These are phyloP conservation scores for Phytophthora aleatoria DNA, from an alignment of 352 stramenopile species.

Conservation along the genomic window DNA sequence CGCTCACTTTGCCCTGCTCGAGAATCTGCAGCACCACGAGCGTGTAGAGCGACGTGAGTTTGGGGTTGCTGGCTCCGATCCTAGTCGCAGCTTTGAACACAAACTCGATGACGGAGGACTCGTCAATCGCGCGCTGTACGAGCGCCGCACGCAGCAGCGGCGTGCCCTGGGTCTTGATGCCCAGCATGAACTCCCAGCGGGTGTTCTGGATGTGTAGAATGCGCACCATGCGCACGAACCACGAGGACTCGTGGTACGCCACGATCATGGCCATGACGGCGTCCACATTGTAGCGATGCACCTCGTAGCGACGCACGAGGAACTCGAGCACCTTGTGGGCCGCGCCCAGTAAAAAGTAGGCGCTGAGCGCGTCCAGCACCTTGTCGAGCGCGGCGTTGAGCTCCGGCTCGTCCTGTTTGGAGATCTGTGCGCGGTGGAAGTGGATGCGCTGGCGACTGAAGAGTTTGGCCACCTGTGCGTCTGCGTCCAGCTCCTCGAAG, in stretches of 20 bases:
- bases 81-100: conserved; percentile 65
- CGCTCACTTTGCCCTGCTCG: conserved; percentile 64
- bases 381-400: conserved; percentile 69
- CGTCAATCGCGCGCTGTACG: conserved; percentile 75
- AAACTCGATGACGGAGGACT: conserved; percentile 79
- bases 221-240: conserved; percentile 86
- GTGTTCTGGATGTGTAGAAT: conserved; percentile 83
- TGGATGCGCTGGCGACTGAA: conserved; percentile 78
- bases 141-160: conserved; percentile 71
- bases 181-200: conserved; percentile 84
- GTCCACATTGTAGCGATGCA: conserved; percentile 89
- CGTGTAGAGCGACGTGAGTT: conserved; percentile 88
- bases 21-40: conserved; percentile 82
- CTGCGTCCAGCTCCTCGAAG: conserved; percentile 70
- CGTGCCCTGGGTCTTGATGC: conserved; percentile 71
- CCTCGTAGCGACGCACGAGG: conserved; percentile 86
- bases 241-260: conserved; percentile 85
- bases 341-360: conserved; percentile 78
- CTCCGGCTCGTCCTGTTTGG: conserved; percentile 60
- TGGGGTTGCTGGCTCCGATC: conserved; percentile 68
- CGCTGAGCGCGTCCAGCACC: conserved; percentile 84
- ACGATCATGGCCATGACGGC: conserved; percentile 81
- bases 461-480: conserved; percentile 55
- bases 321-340: conserved; percentile 91
- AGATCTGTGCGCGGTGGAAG: conserved; percentile 78